phyloP scores from a whole-genome alignment of 805 yeast genomes.

The Teunomyces stri region DNA sequence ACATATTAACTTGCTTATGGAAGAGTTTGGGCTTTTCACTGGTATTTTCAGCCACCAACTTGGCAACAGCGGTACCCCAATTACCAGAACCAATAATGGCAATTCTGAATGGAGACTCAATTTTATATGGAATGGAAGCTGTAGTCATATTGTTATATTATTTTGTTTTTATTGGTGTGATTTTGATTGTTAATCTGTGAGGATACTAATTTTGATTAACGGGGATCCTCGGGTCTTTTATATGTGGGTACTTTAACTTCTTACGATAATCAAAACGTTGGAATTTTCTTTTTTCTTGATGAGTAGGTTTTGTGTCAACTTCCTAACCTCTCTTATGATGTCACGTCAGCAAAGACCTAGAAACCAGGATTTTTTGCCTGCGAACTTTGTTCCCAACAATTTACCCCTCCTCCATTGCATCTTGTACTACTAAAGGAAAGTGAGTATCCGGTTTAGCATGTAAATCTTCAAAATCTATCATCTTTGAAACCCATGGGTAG shows the following conservation, averaged over 20 bases:
- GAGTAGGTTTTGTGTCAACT: neutral
- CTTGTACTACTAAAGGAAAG: too few relatives aligned
- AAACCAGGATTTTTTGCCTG: too few relatives aligned
- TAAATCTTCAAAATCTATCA: too few relatives aligned
- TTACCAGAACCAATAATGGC: constrained; percentile 86
- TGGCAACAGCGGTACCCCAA: constrained; percentile 98
- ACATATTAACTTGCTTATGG: constrained; percentile 78
- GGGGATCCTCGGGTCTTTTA: neutral
- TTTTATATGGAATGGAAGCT: constrained; percentile 27
- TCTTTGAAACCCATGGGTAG: too few relatives aligned
- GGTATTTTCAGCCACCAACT: constrained; percentile 88
- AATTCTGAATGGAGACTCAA: constrained; percentile 36
- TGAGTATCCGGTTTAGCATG: too few relatives aligned
- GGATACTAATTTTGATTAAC: too few relatives aligned
- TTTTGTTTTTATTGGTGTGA: neutral
- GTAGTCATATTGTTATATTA: constrained; percentile 16
- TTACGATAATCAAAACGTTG: neutral
- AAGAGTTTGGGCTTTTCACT: constrained; percentile 70
- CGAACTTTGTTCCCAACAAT: neutral
- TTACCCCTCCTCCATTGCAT: neutral
- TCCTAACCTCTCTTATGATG: constrained; percentile 3
- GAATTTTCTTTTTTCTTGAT: neutral
- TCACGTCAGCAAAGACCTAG: neutral
- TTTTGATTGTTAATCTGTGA: too few relatives aligned
- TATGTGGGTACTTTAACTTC: neutral